phyloP scores from a whole-genome alignment of 495 filamentous ascomycete genomes.

The Rhypophila decipiens region DNA sequence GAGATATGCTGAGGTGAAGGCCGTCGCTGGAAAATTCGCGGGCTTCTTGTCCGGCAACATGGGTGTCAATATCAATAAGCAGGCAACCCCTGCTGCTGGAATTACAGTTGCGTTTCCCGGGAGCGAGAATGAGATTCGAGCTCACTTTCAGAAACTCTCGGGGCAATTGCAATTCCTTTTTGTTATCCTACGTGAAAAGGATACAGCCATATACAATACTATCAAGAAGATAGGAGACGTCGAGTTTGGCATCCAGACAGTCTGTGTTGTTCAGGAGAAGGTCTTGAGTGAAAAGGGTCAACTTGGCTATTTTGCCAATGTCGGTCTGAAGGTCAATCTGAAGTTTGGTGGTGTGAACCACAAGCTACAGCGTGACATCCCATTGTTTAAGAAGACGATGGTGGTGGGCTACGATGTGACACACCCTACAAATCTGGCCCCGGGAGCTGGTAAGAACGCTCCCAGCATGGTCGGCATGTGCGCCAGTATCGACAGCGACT shows the following conservation, averaged over 20 bases:
- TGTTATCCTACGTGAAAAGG: conserved; percentile 50
- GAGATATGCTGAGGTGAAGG: conserved; percentile 16
- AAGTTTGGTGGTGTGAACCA: conserved; percentile 83
- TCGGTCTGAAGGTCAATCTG: conserved; percentile 77
- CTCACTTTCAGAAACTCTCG: conserved; percentile 12
- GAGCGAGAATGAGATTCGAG: not conserved
- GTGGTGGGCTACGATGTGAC: conserved; percentile 83
- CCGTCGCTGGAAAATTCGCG: conserved; percentile 26
- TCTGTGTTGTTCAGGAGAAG: conserved; percentile 53
- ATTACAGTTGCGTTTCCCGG: not conserved
- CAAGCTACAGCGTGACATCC: conserved; percentile 40
- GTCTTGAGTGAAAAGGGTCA: conserved; percentile 35
- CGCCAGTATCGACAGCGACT: conserved; percentile 54
- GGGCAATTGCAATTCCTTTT: conserved; percentile 44
- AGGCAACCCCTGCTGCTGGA: not conserved
- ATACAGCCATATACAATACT: conserved; percentile 52
- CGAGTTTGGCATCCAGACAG: conserved; percentile 55
- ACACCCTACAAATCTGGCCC: conserved; percentile 70
- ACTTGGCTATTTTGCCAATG: conserved; percentile 61
- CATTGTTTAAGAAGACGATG: conserved; percentile 64
- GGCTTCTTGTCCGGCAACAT: conserved; percentile 23
- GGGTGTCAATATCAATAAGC: conserved; percentile 26
- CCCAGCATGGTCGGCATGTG: conserved; percentile 76
- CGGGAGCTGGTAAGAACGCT: conserved; percentile 32
- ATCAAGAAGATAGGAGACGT: conserved; percentile 66